phyloP scores from a whole-genome alignment of 495 filamentous ascomycete species.

The Annulohypoxylon maeteangense region DNA sequence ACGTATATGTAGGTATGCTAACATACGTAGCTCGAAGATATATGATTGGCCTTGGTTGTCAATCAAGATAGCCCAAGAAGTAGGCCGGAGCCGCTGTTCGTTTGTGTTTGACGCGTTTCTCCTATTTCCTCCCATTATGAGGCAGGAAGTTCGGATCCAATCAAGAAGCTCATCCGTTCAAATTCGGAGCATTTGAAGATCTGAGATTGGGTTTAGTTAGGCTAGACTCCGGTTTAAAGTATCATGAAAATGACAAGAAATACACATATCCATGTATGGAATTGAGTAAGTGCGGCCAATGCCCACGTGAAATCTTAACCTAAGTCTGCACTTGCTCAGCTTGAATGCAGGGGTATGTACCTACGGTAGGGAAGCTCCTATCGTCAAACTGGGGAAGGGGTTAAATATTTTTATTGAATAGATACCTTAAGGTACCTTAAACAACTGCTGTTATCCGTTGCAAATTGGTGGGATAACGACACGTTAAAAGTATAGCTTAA shows the following conservation, averaged over 20 bases:
- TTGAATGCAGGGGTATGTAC: conserved; percentile 31
- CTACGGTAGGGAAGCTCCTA: conserved; percentile 20
- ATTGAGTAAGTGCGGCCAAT: background rate
- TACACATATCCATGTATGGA: background rate
- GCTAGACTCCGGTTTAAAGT: background rate
- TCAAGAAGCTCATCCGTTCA: background rate
- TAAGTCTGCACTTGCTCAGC: conserved; percentile 20
- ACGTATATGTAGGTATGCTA: conserved; percentile 8
- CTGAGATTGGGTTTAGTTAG: background rate
- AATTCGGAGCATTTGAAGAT: background rate
- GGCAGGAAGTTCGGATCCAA: background rate
- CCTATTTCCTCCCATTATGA: background rate
- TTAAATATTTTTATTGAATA: background rate
- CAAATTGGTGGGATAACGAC: background rate
- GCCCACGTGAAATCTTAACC: conserved; percentile 9
- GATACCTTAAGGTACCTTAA: conserved; percentile 7
- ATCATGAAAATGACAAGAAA: background rate
- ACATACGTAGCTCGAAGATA: conserved; percentile 17
- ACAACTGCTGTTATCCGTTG: background rate
- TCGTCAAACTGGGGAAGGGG: conserved; percentile 26
- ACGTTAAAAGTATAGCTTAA: background rate
- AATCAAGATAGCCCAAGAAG: conserved; percentile 14
- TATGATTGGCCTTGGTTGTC: conserved; percentile 28
- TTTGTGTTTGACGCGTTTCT: conserved; percentile 16
- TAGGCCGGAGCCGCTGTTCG: conserved; percentile 11